These are phyloP conservation scores for Ogataea trehaloabstinens DNA, from an alignment of 805 yeast species.

Conservation along the genomic window DNA sequence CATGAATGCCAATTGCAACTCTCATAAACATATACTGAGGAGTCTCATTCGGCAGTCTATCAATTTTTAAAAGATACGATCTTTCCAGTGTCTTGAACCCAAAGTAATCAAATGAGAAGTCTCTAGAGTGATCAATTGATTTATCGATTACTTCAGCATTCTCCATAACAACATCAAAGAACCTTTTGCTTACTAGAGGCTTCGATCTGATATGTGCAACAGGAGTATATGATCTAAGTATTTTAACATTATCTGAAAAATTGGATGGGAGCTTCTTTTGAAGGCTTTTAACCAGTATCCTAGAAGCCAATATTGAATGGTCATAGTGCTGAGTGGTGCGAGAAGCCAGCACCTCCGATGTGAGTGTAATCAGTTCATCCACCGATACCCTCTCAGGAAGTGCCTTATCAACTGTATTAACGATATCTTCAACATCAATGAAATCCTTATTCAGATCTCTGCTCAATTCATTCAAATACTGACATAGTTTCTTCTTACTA, in stretches of 20 bases:
- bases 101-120: conserved; percentile 74
- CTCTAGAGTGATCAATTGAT: conserved; percentile 71
- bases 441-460: conserved; percentile 40
- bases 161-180: conserved; percentile 54
- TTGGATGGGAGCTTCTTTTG: conserved; percentile 80
- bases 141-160: conserved; percentile 62
- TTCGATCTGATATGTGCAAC: conserved; percentile 63
- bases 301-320: conserved; percentile 87
- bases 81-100: conserved; percentile 92
- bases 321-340: conserved; percentile 95
- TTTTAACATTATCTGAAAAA: conserved; percentile 69
- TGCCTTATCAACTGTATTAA: conserved; percentile 47
- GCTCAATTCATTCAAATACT: conserved; percentile 9
- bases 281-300: conserved; percentile 79
- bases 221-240: conserved; percentile 65
- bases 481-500: conserved; percentile 8
- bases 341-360: conserved; percentile 93
- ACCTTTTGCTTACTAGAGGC: conserved; percentile 62
- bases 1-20: conserved; percentile 90
- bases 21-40: conserved; percentile 91
- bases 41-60: conserved; percentile 75
- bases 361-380: conserved; percentile 40
- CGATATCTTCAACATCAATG: conserved; percentile 44
- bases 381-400: conserved; percentile 48
- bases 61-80: conserved; percentile 69